Conservation (phyloP, 2,329 filamentous ascomycete species). For the Aspergillus phoenicis region DNA sequence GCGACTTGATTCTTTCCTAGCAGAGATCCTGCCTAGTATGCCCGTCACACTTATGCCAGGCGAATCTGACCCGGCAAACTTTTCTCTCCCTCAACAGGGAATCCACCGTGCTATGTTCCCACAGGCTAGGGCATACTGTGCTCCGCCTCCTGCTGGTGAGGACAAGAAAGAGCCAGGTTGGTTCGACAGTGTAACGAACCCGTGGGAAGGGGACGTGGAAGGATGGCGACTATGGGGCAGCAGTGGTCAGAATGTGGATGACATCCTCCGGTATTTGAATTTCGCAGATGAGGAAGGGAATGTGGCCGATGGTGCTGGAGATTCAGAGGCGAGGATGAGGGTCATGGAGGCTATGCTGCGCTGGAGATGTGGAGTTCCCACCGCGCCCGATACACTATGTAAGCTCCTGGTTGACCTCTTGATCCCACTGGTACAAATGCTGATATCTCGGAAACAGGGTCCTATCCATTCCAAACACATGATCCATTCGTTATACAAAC, state of each 20-base stretch:
- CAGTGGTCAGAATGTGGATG: slow-evolving; percentile 89
- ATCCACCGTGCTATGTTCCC: slow-evolving; percentile 93
- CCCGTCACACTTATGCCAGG: slow-evolving; percentile 89
- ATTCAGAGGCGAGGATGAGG: slow-evolving; percentile 71
- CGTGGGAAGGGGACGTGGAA: slow-evolving; percentile 86
- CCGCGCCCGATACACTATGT: slow-evolving; percentile 94
- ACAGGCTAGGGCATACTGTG: slow-evolving; percentile 66
- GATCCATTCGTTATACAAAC: slow-evolving; percentile 85
- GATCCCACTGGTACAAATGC: neutral
- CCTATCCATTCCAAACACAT: slow-evolving; percentile 91
- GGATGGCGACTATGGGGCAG: slow-evolving; percentile 87
- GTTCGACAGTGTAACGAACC: slow-evolving; percentile 90
- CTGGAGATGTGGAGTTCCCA: slow-evolving; percentile 89
- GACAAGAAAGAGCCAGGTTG: slow-evolving; percentile 61
- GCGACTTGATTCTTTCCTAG: slow-evolving; percentile 80
- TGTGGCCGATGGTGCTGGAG: slow-evolving; percentile 28
- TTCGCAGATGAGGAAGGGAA: slow-evolving; percentile 35
- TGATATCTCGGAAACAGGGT: slow-evolving; percentile 60
- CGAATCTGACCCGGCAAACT: slow-evolving; percentile 80
- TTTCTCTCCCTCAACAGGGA: slow-evolving; percentile 86
- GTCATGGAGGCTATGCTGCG: slow-evolving; percentile 95
- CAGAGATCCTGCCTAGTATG: slow-evolving; percentile 78
- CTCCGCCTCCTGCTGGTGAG: slow-evolving; percentile 38
- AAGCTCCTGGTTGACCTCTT: slow-evolving; percentile 43
- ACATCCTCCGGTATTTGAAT: slow-evolving; percentile 88